Evolutionary conservation across 2,329 filamentous ascomycete species (phyloP).

Genomic region (Grosmannia huntii): DNA sequence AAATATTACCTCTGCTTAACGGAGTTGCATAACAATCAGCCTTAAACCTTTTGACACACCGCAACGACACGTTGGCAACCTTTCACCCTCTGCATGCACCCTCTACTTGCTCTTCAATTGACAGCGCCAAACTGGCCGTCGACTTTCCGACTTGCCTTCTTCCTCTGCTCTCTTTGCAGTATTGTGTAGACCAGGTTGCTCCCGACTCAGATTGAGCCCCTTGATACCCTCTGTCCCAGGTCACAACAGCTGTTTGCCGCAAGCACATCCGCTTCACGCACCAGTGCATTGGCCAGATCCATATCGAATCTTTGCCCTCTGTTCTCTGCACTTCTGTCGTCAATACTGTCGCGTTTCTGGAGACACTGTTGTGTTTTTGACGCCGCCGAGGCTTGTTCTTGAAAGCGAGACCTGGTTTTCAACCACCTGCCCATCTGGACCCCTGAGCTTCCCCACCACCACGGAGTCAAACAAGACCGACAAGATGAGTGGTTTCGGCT

Average conservation of each 20-base stretch:
- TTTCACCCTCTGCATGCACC: conserved; percentile 14
- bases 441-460: background rate
- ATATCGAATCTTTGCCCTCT: background rate
- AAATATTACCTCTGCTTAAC: conserved; percentile 13
- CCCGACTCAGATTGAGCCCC: background rate
- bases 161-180: no score
- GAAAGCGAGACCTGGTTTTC: background rate
- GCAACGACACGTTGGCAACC: conserved; percentile 24
- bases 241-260: background rate
- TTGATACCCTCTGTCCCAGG: background rate
- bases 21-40: conserved; percentile 5
- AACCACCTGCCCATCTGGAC: background rate
- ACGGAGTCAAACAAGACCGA: background rate
- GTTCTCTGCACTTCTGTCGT: background rate
- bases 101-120: background rate
- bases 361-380: background rate
- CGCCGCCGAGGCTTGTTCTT: no score
- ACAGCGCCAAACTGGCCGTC: background rate
- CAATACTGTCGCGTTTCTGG: background rate
- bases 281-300: background rate
- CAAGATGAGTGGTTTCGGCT: conserved; percentile 44
- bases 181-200: background rate
- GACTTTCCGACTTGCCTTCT: background rate
- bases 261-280: background rate
- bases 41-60: conserved; percentile 26